These are phyloP conservation scores for Globisporangium spinosum DNA, from an alignment of 352 stramenopile genomes.

Conservation along the genomic window DNA sequence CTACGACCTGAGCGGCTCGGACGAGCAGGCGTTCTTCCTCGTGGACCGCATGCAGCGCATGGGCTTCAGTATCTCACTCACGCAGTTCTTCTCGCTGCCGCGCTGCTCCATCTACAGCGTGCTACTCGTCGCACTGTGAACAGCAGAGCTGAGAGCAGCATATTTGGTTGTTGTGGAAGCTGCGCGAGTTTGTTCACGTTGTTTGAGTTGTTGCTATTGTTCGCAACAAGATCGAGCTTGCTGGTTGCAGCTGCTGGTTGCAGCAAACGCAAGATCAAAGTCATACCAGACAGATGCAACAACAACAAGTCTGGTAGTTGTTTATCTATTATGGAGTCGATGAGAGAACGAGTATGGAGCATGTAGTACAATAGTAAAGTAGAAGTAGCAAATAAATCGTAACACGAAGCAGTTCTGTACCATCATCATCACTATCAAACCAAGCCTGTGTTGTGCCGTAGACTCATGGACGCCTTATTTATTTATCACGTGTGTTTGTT, in stretches of 20 bases:
- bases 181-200: not conserved
- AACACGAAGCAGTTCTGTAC: not conserved
- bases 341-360: not conserved
- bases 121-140: constrained; percentile 53
- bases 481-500: constrained; percentile 6
- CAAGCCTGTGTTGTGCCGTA: not conserved
- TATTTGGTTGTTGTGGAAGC: not conserved
- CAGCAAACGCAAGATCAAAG: not conserved
- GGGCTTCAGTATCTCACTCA: constrained; percentile 56
- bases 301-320: not conserved
- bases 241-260: not conserved
- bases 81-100: constrained; percentile 58
- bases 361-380: constrained; percentile 10
- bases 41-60: constrained; percentile 60
- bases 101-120: constrained; percentile 76
- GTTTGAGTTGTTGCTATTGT: not conserved
- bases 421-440: not conserved
- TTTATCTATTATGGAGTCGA: constrained; percentile 8
- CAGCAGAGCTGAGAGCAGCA: not conserved
- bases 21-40: constrained; percentile 27
- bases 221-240: not conserved
- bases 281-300: not conserved
- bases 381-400: constrained; percentile 6
- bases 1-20: constrained; percentile 15
- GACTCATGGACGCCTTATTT: not conserved